A percentile compares a stretch with the other conserved stretches of the same genome.
Conservation (phyloP, 202 grass and related monocot species). For the Elaeis oleifera region DNA sequence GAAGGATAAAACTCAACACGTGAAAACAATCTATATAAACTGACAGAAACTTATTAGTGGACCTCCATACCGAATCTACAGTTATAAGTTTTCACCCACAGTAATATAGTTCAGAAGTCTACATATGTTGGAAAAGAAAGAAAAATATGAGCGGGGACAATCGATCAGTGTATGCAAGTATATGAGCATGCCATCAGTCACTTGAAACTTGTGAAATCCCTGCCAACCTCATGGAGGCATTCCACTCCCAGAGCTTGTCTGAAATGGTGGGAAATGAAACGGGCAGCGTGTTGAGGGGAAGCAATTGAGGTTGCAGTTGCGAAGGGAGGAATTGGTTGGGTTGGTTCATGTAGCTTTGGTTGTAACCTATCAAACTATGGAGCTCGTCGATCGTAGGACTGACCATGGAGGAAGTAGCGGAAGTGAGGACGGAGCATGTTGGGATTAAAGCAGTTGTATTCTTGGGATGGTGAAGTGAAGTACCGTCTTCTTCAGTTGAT, state of each 20-base stretch:
- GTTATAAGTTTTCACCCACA: too few species aligned
- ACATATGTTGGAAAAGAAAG: too few species aligned
- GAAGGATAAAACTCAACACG: too few species aligned
- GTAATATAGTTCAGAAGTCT: too few species aligned
- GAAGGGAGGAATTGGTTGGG: too few species aligned
- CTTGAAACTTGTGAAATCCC: constrained; percentile 61
- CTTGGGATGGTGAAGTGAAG: constrained; percentile 28
- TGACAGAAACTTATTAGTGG: too few species aligned
- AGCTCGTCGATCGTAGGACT: constrained; percentile 53
- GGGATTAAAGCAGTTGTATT: constrained; percentile 25
- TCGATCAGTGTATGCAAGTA: too few species aligned
- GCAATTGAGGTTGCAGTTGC: constrained; percentile 37
- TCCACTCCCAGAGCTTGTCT: constrained; percentile 91
- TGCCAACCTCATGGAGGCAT: constrained; percentile 43
- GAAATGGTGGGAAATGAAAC: constrained; percentile 44
- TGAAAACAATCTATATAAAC: too few species aligned
- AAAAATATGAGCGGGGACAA: too few species aligned
- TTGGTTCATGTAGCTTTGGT: constrained; percentile 11
- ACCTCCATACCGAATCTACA: too few species aligned
- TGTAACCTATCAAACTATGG: constrained; percentile 60
- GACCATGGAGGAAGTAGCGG: constrained; percentile 29
- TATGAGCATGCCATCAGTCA: constrained; percentile 11
- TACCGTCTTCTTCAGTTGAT: constrained; percentile 65
- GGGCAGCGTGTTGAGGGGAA: constrained; percentile 20
- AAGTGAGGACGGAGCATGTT: constrained; percentile 47